Evolutionary conservation across 176 grass and related monocot species (phyloP).

Genomic region (Eragrostis curvula): DNA sequence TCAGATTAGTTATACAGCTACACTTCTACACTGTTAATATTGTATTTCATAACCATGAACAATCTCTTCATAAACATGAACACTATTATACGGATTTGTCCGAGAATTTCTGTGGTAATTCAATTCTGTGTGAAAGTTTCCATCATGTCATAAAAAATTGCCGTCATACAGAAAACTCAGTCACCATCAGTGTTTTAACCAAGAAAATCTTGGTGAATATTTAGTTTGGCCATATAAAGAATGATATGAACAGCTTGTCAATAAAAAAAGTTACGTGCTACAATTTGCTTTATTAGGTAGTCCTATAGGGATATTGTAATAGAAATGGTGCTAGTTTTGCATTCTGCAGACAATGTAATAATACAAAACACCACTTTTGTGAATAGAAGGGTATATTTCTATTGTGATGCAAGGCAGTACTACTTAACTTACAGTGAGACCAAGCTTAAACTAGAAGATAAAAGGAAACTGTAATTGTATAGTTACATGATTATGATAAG

Average conservation of each 20-base stretch:
- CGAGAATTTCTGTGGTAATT: neutral
- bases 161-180: neutral
- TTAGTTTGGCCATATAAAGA: neutral
- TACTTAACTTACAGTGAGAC: conserved; percentile 5
- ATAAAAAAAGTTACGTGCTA: neutral
- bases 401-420: neutral
- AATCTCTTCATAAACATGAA: no score
- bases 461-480: neutral
- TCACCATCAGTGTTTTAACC: neutral
- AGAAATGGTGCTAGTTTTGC: neutral
- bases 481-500: conserved; percentile 13
- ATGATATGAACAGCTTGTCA: conserved; percentile 4
- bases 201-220: neutral
- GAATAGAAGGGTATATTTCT: neutral
- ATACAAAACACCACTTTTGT: neutral
- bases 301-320: neutral
- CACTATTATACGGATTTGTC: neutral
- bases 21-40: neutral
- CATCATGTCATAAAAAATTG: neutral
- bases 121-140: neutral
- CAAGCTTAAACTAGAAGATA: neutral
- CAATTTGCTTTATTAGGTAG: neutral
- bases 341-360: neutral
- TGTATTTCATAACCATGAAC: neutral
- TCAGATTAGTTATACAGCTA: neutral